Evolutionary conservation across 1,284 basidiomycete species (phyloP).

Genomic region (Trichosporon faecale): DNA sequence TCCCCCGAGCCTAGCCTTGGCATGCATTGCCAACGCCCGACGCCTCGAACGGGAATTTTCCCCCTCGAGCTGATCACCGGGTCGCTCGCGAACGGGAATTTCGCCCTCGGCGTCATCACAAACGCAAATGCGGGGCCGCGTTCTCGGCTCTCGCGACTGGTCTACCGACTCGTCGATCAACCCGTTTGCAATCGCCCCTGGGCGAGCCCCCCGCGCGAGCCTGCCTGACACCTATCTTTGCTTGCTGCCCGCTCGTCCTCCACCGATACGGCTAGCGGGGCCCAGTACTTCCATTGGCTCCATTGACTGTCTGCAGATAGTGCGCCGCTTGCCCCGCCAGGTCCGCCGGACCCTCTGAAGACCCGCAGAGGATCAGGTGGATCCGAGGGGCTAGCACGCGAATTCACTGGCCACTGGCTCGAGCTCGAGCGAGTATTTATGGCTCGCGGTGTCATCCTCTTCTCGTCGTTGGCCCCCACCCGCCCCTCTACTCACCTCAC

Average conservation of each 20-base stretch:
- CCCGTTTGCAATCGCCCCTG: not conserved
- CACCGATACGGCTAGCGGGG: not conserved
- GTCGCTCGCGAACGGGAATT: not conserved
- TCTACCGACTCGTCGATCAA: not conserved
- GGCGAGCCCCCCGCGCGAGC: too few species aligned
- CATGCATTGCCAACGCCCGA: not conserved
- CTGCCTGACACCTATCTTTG: too few species aligned
- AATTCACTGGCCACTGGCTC: too few species aligned
- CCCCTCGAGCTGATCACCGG: not conserved
- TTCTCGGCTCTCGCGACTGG: not conserved
- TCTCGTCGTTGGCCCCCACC: not conserved
- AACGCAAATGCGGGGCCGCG: not conserved
- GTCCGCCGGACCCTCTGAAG: too few species aligned
- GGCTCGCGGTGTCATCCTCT: not conserved
- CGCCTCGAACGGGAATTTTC: constrained; percentile 1
- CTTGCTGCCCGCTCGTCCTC: too few species aligned
- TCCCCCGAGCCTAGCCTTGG: not conserved
- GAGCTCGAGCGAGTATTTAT: not conserved
- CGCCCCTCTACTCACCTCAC: not conserved
- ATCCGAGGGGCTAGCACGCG: too few species aligned
- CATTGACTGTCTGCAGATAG: not conserved
- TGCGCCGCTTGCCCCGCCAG: not conserved
- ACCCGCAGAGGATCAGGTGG: too few species aligned
- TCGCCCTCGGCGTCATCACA: not conserved
- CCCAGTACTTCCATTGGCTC: not conserved